A percentile compares a stretch with the other conserved stretches of the same genome.
These are phyloP conservation scores for Globisporangium recalcitrans DNA, from an alignment of 352 stramenopile species.

Conservation along the genomic window DNA sequence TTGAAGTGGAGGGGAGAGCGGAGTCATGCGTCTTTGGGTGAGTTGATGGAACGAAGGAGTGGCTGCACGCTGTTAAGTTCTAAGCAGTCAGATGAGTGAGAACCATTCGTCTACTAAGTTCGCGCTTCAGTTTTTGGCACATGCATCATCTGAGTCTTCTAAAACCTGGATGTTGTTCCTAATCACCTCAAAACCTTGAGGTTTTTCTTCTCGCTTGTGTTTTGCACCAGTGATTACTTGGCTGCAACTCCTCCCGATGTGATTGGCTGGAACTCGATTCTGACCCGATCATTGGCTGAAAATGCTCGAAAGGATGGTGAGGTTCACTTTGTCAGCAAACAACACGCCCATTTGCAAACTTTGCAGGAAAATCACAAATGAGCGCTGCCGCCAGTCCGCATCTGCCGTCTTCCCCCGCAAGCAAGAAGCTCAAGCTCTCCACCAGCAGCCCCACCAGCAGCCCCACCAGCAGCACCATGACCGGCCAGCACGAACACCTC, in stretches of 20 bases:
- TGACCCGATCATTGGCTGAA: neutral
- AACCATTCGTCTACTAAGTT: neutral
- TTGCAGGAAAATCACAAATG: conserved; percentile 4
- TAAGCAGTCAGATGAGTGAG: neutral
- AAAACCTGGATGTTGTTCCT: neutral
- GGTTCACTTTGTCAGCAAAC: conserved; percentile 3
- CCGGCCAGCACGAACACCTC: conserved; percentile 40
- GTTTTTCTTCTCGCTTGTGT: neutral
- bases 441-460: neutral
- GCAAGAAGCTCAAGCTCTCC: conserved; percentile 19
- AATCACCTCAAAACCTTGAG: neutral
- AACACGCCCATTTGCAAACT: conserved; percentile 8
- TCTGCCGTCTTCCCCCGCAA: conserved; percentile 19
- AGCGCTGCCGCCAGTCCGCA: conserved; percentile 13
- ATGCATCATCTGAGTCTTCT: neutral
- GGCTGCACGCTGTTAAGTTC: neutral
- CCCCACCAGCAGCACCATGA: conserved; percentile 11
- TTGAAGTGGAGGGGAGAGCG: conserved; percentile 37
- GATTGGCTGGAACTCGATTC: neutral
- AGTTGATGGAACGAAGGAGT: neutral
- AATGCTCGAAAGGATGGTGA: neutral
- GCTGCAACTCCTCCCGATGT: neutral
- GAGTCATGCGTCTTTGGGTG: conserved; percentile 38
- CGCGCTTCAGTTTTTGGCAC: neutral
- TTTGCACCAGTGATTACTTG: neutral